A percentile compares a stretch with the other conserved stretches of the same genome.
These are phyloP conservation scores for Cutaneotrichosporon daszewskae DNA, from an alignment of 1,284 basidiomycete species.

Conservation along the genomic window DNA sequence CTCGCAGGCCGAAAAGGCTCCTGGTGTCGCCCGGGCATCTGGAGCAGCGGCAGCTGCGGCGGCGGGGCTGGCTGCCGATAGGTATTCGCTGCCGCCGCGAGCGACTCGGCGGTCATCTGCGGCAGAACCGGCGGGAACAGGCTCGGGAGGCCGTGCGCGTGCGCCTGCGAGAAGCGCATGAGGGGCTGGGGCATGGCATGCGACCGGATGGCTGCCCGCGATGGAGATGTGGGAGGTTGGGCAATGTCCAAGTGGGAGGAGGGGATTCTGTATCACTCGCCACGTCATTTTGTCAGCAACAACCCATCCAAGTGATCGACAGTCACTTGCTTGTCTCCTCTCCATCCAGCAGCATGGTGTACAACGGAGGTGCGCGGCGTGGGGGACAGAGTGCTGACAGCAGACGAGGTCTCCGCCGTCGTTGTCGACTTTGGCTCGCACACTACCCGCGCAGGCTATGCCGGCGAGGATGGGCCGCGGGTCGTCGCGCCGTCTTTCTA, in stretches of 20 bases:
- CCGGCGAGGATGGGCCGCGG: conserved; percentile 94
- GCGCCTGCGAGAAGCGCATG: conserved; percentile 15
- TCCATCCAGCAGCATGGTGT: conserved; percentile 30
- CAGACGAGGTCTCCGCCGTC: conserved; percentile 71
- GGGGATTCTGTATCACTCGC: too few species aligned
- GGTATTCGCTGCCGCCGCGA: conserved; percentile 30
- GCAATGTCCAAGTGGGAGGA: too few species aligned
- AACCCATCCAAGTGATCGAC: too few species aligned
- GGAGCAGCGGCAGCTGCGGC: conserved; percentile 36
- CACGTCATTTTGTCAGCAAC: conserved; percentile 4
- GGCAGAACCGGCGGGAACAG: conserved; percentile 12
- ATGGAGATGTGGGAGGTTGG: not conserved
- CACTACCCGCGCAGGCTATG: conserved; percentile 87
- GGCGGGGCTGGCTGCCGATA: conserved; percentile 43
- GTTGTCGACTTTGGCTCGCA: conserved; percentile 92
- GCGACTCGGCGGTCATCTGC: conserved; percentile 8
- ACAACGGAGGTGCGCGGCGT: conserved; percentile 38
- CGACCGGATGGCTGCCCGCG: too few species aligned
- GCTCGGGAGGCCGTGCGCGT: conserved; percentile 7
- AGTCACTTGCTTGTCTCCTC: not conserved
- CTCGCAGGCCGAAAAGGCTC: conserved; percentile 19
- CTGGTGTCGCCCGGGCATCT: conserved; percentile 36
- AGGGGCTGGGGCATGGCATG: too few species aligned
- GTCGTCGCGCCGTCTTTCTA: conserved; percentile 85
- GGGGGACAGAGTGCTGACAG: conserved; percentile 1